These are phyloP conservation scores for Torulaspora gathmanii DNA, from an alignment of 805 yeast species.

Conservation along the genomic window DNA sequence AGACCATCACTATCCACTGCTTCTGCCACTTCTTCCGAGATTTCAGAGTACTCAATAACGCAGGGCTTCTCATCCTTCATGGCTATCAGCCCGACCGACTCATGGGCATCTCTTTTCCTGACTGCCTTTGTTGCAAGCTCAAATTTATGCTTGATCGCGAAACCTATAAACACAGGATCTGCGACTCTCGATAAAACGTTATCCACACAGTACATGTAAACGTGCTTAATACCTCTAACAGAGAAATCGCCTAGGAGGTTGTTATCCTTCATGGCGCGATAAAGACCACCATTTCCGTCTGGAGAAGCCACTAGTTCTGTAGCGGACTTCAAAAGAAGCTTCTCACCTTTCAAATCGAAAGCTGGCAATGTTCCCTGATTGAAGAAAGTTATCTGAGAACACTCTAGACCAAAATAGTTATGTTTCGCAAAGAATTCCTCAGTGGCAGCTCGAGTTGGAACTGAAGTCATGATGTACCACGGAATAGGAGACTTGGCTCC, in stretches of 20 bases:
- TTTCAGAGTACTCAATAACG: slow-evolving; percentile 94
- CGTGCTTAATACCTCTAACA: slow-evolving; percentile 68
- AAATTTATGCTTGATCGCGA: slow-evolving; percentile 60
- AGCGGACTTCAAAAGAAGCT: slow-evolving; percentile 58
- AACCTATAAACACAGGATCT: slow-evolving; percentile 83
- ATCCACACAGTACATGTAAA: slow-evolving; percentile 97
- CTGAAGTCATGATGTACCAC: slow-evolving; percentile 95
- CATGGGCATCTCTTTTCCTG: slow-evolving; percentile 81
- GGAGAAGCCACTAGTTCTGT: slow-evolving; percentile 74
- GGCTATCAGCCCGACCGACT: slow-evolving; percentile 90
- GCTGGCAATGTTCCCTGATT: slow-evolving; percentile 97
- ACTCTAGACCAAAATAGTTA: slow-evolving; percentile 64
- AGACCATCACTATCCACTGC: slow-evolving; percentile 57
- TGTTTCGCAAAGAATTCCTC: slow-evolving; percentile 61
- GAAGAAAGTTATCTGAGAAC: slow-evolving; percentile 65
- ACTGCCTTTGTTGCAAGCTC: slow-evolving; percentile 91
- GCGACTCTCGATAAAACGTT: slow-evolving; percentile 88
- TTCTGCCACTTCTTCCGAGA: slow-evolving; percentile 66
- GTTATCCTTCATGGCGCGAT: slow-evolving; percentile 68
- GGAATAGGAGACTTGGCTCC: slow-evolving; percentile 40
- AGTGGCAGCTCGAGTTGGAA: slow-evolving; percentile 74
- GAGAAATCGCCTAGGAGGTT: slow-evolving; percentile 65
- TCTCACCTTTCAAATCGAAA: slow-evolving; percentile 61
- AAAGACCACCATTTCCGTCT: slow-evolving; percentile 97
- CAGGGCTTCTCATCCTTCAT: slow-evolving; percentile 64